A percentile compares a stretch with the other conserved stretches of the same genome.
phyloP scores from a whole-genome alignment of 768 basidiomycete species.

The Chiua virens region DNA sequence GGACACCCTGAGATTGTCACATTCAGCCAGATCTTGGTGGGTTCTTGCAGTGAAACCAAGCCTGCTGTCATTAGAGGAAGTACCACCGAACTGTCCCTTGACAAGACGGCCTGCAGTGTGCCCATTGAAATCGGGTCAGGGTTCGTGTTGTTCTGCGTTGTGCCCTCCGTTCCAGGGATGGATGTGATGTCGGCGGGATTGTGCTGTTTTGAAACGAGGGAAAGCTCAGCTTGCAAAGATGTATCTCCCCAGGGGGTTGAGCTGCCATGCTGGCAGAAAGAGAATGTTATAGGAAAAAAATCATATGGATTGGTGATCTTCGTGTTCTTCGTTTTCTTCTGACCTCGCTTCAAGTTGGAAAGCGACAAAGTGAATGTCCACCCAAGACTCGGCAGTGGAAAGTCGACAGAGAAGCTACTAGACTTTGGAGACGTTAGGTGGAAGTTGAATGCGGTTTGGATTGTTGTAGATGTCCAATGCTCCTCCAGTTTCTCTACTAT shows the following conservation, averaged over 20 bases:
- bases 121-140: background rate
- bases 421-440: background rate
- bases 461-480: conserved; percentile 11
- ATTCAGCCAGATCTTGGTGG: conserved; percentile 6
- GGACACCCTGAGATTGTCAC: conserved; percentile 18
- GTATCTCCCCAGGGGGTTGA: conserved; percentile 10
- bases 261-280: conserved; percentile 4
- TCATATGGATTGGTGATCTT: no score
- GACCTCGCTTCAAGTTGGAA: background rate
- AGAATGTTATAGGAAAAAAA: conserved; percentile 4
- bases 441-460: conserved; percentile 8
- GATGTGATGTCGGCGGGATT: background rate
- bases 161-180: no score
- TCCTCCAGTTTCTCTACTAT: conserved; percentile 9
- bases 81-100: background rate
- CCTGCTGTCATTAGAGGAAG: background rate
- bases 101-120: conserved; percentile 1
- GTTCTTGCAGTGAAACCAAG: background rate
- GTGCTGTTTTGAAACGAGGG: background rate
- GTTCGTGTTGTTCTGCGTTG: no score
- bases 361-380: conserved; percentile 19
- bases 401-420: background rate
- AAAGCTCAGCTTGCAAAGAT: conserved; percentile 13
- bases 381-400: conserved; percentile 11
- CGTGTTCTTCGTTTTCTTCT: background rate